These are phyloP conservation scores for Fragaria nilgerrensis DNA, from an alignment of 306 rosid genomes.

Conservation along the genomic window DNA sequence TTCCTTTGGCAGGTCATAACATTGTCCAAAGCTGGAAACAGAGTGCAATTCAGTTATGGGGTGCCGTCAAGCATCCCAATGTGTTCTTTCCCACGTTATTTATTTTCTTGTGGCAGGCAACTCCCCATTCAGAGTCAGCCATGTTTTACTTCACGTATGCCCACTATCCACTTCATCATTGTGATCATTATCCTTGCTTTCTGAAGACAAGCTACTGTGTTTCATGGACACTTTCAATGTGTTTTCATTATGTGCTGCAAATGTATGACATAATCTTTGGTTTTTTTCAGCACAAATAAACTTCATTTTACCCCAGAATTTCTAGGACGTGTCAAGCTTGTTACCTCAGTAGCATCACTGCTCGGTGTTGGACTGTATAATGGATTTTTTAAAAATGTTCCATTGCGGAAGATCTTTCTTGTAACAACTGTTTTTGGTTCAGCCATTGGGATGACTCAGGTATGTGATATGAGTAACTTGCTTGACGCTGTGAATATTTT, in stretches of 20 bases:
- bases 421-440: constrained; percentile 69
- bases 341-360: constrained; percentile 88
- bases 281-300: constrained; percentile 76
- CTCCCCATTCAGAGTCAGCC: constrained; percentile 98
- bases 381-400: constrained; percentile 83
- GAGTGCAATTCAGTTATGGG: constrained; percentile 68
- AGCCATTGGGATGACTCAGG: constrained; percentile 97
- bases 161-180: constrained; percentile 26
- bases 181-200: constrained; percentile 16
- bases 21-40: constrained; percentile 71
- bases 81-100: constrained; percentile 84
- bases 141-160: constrained; percentile 93
- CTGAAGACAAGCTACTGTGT: constrained; percentile 7
- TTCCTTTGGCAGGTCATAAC: constrained; percentile 36
- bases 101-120: constrained; percentile 98
- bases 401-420: constrained; percentile 72
- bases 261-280: constrained; percentile 17
- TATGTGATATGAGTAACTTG: constrained; percentile 21
- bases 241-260: constrained; percentile 10
- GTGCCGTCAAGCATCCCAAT: constrained; percentile 66
- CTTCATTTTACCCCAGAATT: constrained; percentile 91
- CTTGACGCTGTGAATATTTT: not conserved
- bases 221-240: constrained; percentile 1
- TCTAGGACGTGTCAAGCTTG: constrained; percentile 93
- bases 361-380: constrained; percentile 92